Conservation (phyloP, 306 rosid species). For the Lathyrus aphaca region DNA sequence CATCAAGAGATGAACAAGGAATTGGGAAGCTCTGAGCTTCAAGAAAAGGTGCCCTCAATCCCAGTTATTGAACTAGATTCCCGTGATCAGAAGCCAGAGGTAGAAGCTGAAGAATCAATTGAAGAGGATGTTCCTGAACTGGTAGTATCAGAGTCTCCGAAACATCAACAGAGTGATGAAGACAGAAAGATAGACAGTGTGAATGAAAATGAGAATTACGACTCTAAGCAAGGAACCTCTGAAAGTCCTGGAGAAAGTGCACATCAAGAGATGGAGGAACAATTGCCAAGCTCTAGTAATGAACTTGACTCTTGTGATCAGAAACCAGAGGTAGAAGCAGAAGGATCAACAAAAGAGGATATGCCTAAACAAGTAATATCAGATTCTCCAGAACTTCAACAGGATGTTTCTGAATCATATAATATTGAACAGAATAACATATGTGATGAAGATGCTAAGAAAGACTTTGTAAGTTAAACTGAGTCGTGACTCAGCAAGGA, state of each 20-base stretch:
- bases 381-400: not conserved
- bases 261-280: constrained; percentile 37
- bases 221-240: constrained; percentile 30
- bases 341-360: constrained; percentile 32
- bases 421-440: constrained; percentile 17
- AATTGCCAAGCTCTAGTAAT: constrained; percentile 37
- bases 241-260: not conserved
- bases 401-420: constrained; percentile 12
- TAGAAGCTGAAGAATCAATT: constrained; percentile 14
- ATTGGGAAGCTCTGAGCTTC: constrained; percentile 33
- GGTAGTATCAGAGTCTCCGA: constrained; percentile 3
- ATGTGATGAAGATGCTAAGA: constrained; percentile 34
- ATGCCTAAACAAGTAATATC: constrained; percentile 18
- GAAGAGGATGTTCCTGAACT: constrained; percentile 28
- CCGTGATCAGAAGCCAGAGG: constrained; percentile 39
- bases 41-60: constrained; percentile 7
- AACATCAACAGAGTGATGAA: constrained; percentile 19
- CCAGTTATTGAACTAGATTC: constrained; percentile 42
- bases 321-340: constrained; percentile 36
- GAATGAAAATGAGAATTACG: constrained; percentile 37
- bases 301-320: constrained; percentile 45
- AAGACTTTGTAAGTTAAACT: constrained; percentile 38
- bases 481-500: constrained; percentile 31
- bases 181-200: constrained; percentile 28
- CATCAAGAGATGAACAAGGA: constrained; percentile 35